These are phyloP conservation scores for Dryadomyces quercivorus DNA, from an alignment of 2,329 filamentous ascomycete genomes.

Conservation along the genomic window DNA sequence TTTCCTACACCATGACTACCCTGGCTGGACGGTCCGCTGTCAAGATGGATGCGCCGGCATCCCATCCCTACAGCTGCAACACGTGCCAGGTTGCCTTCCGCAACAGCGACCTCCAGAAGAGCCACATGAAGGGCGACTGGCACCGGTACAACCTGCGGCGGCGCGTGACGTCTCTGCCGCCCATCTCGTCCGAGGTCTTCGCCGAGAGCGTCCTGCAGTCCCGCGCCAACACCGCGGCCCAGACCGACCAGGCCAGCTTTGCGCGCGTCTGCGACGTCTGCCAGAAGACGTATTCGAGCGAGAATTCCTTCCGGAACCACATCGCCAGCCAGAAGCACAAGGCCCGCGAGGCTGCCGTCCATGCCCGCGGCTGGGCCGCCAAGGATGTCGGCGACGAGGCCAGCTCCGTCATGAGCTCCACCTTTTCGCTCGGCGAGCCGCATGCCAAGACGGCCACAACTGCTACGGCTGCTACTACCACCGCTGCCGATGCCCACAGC, in stretches of 20 bases:
- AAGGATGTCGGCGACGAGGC: slow-evolving; percentile 53
- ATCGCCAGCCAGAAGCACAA: slow-evolving; percentile 84
- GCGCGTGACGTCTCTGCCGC: slow-evolving; percentile 77
- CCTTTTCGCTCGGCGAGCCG: slow-evolving; percentile 81
- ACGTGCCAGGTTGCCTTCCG: slow-evolving; percentile 95
- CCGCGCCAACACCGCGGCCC: slow-evolving; percentile 70
- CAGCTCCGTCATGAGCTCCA: slow-evolving; percentile 77
- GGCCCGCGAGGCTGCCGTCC: slow-evolving; percentile 44
- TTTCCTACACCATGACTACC: slow-evolving; percentile 33
- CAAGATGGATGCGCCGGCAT: slow-evolving; percentile 24
- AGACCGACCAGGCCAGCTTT: slow-evolving; percentile 78
- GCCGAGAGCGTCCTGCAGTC: slow-evolving; percentile 91
- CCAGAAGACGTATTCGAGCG: slow-evolving; percentile 88
- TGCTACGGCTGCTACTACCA: no score
- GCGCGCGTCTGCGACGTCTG: slow-evolving; percentile 74
- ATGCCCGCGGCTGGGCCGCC: slow-evolving; percentile 19
- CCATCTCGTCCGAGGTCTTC: slow-evolving; percentile 84
- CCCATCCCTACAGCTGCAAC: slow-evolving; percentile 95
- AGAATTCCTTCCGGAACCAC: slow-evolving; percentile 92
- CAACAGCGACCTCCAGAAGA: slow-evolving; percentile 82
- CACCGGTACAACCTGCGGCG: slow-evolving; percentile 98
- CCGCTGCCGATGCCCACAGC: slow-evolving; percentile 19
- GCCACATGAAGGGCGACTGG: slow-evolving; percentile 98
- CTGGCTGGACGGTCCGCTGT: slow-evolving; percentile 25
- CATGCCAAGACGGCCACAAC: slow-evolving; percentile 27